A percentile compares a stretch with the other conserved stretches of the same genome.
Evolutionary conservation across 371 early-diverging fungal species (phyloP).

Genomic region (Lichtheimia corymbifera): DNA sequence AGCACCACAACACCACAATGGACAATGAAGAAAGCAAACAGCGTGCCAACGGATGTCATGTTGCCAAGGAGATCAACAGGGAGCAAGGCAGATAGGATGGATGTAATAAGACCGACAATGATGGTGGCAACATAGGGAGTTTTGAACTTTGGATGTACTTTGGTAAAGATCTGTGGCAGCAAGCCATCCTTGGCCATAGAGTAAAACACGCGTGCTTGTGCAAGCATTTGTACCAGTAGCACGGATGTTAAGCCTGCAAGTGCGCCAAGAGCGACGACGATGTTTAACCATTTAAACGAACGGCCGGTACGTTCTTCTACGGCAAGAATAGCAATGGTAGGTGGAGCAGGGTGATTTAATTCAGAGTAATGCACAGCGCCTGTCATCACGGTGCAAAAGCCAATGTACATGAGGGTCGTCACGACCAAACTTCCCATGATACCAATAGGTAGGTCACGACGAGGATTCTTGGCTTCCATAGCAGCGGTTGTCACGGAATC

Average conservation of each 20-base stretch:
- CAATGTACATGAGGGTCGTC: slow-evolving; percentile 80
- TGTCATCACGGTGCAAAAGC: slow-evolving; percentile 68
- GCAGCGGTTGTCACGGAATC: slow-evolving; percentile 89
- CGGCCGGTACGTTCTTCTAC: slow-evolving; percentile 45
- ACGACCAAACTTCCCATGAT: slow-evolving; percentile 77
- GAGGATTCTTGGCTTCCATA: slow-evolving; percentile 83
- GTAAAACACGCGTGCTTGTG: slow-evolving; percentile 87
- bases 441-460: slow-evolving; percentile 85
- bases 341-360: slow-evolving; percentile 58
- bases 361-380: slow-evolving; percentile 70
- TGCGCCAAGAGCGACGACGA: slow-evolving; percentile 77
- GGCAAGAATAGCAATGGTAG: slow-evolving; percentile 63
- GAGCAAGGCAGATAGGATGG: slow-evolving; percentile 71
- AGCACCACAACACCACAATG: slow-evolving; percentile 76
- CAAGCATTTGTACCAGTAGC: slow-evolving; percentile 72
- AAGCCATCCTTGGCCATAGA: slow-evolving; percentile 88
- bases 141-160: slow-evolving; percentile 63
- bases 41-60: slow-evolving; percentile 84
- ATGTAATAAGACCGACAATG: slow-evolving; percentile 67
- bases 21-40: slow-evolving; percentile 85
- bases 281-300: slow-evolving; percentile 63
- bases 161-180: slow-evolving; percentile 70
- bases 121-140: slow-evolving; percentile 79
- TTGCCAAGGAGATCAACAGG: slow-evolving; percentile 85
- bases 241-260: slow-evolving; percentile 80